Evolutionary conservation across 805 yeast species (phyloP), one percentile per base, ranked within the genome.

Genomic region (Sugiyamaella lignohabitans): DNA sequence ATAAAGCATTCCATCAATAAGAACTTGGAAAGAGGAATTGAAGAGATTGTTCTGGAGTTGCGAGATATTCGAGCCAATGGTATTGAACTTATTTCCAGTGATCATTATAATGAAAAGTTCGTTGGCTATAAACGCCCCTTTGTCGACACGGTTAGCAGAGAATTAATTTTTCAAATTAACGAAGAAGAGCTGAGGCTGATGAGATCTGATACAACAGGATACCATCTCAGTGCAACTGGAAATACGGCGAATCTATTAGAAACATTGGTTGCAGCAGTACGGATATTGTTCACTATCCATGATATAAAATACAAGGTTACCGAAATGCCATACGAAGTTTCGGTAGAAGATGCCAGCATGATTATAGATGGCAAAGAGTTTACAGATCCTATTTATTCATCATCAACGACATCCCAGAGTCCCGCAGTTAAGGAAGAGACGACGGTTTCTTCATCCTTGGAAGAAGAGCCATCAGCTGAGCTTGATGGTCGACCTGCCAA

Each of bases 21-120:
- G 40, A 82, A 84, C 54, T 83, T 86, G 0, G 70, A 76, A 52
- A 59, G 70, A 0, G 55, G 59, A 2, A 51, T 55, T 1, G 79
- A 79, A 53, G 93, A 84, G 53, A 83, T 88, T 6, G 53, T 77
- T 1, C 47, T 86, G 1, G 61, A 69, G 22, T 49, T 80, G 20
- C 38, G 10, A 35, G 38, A 35, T 17, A 17, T 40, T 23, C 11
- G 8, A 24, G 20, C 41, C 5, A 17, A 14, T 6, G 45, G 45
- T 10, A 18, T 42, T 11, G 16, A 42, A 24, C 18, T 42, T 21
- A 19, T 42, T 22, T 8, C 16, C 4, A 20, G 17, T 14, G 17
- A 8, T 6, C 32, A 27, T 27, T 14, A 42, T 18, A 36, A 36
- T 11, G 22, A 8, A 4, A 3, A 3, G 3, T 20, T 3, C 14